phyloP scores from a whole-genome alignment of 208 protist species.

The Naegleria fowleri region DNA sequence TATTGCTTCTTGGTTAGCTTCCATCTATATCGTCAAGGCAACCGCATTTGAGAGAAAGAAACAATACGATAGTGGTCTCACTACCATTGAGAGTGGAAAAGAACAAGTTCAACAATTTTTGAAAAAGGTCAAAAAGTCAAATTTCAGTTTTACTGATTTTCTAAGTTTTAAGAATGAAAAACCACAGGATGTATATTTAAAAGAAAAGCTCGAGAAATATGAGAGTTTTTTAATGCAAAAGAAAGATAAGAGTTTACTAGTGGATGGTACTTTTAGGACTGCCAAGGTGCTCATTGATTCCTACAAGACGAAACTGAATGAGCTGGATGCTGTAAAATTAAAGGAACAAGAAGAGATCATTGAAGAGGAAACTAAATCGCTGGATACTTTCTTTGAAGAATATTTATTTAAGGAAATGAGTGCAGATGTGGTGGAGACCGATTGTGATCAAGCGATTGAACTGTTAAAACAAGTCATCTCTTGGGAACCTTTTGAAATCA shows the following conservation, averaged over 20 bases:
- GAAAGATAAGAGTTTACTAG: not conserved
- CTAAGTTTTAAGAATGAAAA: not conserved
- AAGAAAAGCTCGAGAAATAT: not conserved
- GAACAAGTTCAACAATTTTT: slow-evolving; percentile 1
- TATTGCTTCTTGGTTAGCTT: not conserved
- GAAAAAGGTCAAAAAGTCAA: not conserved
- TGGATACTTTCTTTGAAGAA: not conserved
- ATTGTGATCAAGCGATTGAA: not conserved
- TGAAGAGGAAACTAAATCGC: not conserved
- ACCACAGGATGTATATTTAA: not conserved
- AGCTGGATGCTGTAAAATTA: not conserved
- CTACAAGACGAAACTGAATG: not conserved
- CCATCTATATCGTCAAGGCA: not conserved
- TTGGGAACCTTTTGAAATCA: not conserved
- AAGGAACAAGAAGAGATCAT: not conserved
- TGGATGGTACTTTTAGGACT: not conserved
- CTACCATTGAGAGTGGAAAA: not conserved
- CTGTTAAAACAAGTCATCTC: not conserved
- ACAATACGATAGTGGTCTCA: not conserved
- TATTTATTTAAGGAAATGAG: slow-evolving; percentile 16
- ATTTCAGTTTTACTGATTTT: not conserved
- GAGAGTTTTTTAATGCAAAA: not conserved
- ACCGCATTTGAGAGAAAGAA: not conserved
- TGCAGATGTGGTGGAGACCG: not conserved
- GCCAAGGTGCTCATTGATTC: not conserved